Percentiles rank a stretch among this genome's conserved stretches.
phyloP scores from a whole-genome alignment of 768 basidiomycete genomes.

The Tricholoma hemisulphureum region DNA sequence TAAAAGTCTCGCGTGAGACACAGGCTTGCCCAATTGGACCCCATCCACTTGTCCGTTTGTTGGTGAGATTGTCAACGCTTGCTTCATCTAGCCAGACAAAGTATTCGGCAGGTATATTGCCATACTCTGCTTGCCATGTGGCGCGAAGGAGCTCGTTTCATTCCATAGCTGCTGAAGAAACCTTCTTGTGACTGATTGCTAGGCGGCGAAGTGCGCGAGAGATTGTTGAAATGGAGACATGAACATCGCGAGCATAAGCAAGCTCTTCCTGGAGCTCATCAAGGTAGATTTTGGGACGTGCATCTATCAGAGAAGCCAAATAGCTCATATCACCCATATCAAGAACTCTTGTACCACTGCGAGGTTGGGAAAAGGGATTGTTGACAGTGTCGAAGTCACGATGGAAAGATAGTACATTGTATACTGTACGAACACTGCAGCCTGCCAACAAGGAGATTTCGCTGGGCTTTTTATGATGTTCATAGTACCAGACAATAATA shows the following conservation, averaged over 20 bases:
- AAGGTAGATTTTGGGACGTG: slow-evolving; percentile 25
- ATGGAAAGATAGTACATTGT: neutral
- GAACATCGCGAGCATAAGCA: slow-evolving; percentile 8
- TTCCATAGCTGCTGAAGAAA: slow-evolving; percentile 24
- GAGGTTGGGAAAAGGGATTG: slow-evolving; percentile 19
- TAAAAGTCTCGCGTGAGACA: neutral
- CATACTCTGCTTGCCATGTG: slow-evolving; percentile 14
- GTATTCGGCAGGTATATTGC: slow-evolving; percentile 16
- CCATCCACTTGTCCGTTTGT: neutral
- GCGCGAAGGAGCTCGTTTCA: slow-evolving; percentile 26
- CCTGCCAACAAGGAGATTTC: neutral
- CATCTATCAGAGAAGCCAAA: slow-evolving; percentile 8
- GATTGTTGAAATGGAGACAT: slow-evolving; percentile 30
- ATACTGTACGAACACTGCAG: neutral
- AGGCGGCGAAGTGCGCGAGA: slow-evolving; percentile 17
- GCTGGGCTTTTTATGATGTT: neutral
- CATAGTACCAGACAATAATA: neutral
- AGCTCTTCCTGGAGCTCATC: slow-evolving; percentile 30
- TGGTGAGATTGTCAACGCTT: neutral
- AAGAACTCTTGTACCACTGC: slow-evolving; percentile 12
- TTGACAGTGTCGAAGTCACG: slow-evolving; percentile 11
- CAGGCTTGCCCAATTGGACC: neutral
- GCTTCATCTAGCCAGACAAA: slow-evolving; percentile 26
- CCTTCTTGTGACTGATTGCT: slow-evolving; percentile 21
- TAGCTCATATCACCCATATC: slow-evolving; percentile 20